phyloP scores from a whole-genome alignment of 768 basidiomycete genomes.

The Pulveroboletus sp. region DNA sequence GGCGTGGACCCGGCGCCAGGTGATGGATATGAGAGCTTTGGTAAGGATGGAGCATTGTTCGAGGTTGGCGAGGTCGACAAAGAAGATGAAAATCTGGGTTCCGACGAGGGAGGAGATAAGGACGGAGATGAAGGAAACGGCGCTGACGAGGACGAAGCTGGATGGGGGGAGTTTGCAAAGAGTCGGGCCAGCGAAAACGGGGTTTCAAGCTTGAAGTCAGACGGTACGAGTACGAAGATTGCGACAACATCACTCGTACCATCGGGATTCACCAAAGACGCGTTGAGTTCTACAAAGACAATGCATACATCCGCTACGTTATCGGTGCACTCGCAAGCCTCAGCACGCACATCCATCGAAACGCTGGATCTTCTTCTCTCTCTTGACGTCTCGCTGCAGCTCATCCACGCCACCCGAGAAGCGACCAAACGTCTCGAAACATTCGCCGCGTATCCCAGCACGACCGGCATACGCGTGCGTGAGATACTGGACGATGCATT shows the following conservation, averaged over 20 bases:
- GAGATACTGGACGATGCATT: conserved; percentile 96
- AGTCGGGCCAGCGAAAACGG: conserved; percentile 1
- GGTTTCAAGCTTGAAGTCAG: not conserved
- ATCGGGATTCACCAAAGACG: not conserved
- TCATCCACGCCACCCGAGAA: conserved; percentile 92
- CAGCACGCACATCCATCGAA: conserved; percentile 9
- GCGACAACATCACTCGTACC: not conserved
- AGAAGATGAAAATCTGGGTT: conserved; percentile 3
- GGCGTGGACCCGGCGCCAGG: not conserved
- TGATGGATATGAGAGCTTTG: conserved; percentile 20
- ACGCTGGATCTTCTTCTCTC: conserved; percentile 84
- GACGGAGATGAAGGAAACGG: not conserved
- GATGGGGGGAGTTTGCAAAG: conserved; percentile 22
- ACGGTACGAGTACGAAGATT: not conserved
- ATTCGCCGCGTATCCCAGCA: conserved; percentile 82
- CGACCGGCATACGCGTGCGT: conserved; percentile 79
- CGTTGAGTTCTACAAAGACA: not conserved
- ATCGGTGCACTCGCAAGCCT: conserved; percentile 17
- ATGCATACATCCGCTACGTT: not conserved
- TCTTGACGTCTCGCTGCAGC: conserved; percentile 82
- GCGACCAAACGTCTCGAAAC: conserved; percentile 89
- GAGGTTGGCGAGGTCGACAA: conserved; percentile 42
- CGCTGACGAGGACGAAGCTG: conserved; percentile 16
- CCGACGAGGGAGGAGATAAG: conserved; percentile 16
- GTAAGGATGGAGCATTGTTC: conserved; percentile 41